Evolutionary conservation across 179 eudicot species (phyloP), one percentile per base, ranked within the genome.

Genomic region (Spinacia oleracea): DNA sequence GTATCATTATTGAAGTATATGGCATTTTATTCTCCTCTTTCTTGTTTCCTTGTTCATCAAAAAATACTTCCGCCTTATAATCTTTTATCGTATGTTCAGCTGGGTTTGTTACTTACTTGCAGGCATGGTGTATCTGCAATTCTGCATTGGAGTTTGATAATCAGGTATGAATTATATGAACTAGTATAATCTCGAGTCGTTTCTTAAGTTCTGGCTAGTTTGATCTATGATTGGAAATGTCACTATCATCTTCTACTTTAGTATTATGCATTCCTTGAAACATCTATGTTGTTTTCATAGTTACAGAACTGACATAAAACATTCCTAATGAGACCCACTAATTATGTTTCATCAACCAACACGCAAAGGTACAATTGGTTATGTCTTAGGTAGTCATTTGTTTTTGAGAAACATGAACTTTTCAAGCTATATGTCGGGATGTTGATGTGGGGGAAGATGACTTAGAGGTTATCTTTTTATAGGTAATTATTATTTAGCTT

Each of bases 61-160:
- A 6, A 34, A 35, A 20, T 48, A 51, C 18, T 27, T 16, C 29
- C 50, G 43, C 66, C 43, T 58, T 64, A 55, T 29, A 34, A n/a
- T 6, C 66, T 56, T 71, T 67, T 72, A 20, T 63, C 58, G 1
- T 5, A 73, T 42, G 59, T 78, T 45, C 72, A 40, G 18, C 27
- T 45, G 21, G 6, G 11, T 45, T 64, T 38, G 18, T 34, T 66
- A 58, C 35, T 45, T 70, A 1, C 51, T 70, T 48, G 38, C 59
- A 94, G 98, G 87, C 82, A 78, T 63, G 98, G 96, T 27, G 75
- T 91, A 64, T n/a, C n/a, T n/a, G n/a, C n/a, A n/a, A n/a, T n/a
- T 82, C 97, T 40, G 89, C 90, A 53, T 70, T 94, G 79, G 92
- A 94, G 78, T 92, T 94, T 88, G 97, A 94, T 87, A 81, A 81